Evolutionary conservation across 306 rosid species (phyloP).

Genomic region (Casuarina equisetifolia): DNA sequence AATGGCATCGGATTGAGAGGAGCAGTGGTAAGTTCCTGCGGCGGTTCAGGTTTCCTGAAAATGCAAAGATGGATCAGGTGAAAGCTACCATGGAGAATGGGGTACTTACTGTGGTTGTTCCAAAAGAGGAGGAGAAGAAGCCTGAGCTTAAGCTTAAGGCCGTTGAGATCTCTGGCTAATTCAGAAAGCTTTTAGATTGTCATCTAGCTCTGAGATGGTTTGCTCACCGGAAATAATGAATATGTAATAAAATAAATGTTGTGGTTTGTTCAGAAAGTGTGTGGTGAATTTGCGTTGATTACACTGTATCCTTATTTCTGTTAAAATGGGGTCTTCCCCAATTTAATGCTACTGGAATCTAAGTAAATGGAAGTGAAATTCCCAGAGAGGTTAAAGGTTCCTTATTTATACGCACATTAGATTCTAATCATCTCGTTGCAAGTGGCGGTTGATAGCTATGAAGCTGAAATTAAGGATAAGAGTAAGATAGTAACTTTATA

Average conservation of each 20-base stretch:
- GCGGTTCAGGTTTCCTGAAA: conserved; percentile 2
- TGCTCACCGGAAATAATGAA: neutral
- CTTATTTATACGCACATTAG: neutral
- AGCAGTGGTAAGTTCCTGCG: conserved; percentile 8
- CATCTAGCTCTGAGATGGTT: neutral
- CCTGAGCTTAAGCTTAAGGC: conserved; percentile 2
- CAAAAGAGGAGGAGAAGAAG: conserved; percentile 8
- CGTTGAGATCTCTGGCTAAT: conserved; percentile 5
- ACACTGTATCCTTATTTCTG: neutral
- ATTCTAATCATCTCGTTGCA: too few species aligned
- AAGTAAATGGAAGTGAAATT: neutral
- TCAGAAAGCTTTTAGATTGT: neutral
- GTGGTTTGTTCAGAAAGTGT: neutral
- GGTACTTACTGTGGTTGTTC: neutral
- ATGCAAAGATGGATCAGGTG: conserved; percentile 9
- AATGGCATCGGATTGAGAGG: conserved; percentile 8
- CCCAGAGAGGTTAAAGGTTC: neutral
- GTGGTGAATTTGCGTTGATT: neutral
- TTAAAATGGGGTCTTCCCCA: neutral
- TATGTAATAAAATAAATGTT: neutral
- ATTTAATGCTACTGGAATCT: neutral
- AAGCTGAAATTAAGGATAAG: too few species aligned
- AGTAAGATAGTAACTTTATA: too few species aligned
- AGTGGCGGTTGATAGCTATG: too few species aligned
- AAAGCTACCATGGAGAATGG: conserved; percentile 8